A percentile compares a stretch with the other conserved stretches of the same genome.
Evolutionary conservation across 495 filamentous ascomycete genomes (phyloP).

Genomic region (Zalerion maritima): DNA sequence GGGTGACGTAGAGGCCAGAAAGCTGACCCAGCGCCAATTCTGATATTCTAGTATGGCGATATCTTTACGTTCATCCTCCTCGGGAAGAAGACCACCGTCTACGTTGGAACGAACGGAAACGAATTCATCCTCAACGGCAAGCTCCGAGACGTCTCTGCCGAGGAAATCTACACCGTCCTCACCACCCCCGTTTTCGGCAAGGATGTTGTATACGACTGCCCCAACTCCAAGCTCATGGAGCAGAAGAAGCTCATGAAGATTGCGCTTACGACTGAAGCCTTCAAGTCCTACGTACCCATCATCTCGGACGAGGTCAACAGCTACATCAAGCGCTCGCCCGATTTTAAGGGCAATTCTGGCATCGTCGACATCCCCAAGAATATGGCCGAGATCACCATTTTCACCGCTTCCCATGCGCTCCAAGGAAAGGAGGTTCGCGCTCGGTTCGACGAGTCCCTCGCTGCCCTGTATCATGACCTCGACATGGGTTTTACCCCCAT

Average conservation of each 20-base stretch:
- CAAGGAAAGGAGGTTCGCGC: slow-evolving; percentile 70
- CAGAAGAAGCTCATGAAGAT: slow-evolving; percentile 84
- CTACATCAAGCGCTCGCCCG: slow-evolving; percentile 48
- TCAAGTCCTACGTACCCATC: slow-evolving; percentile 62
- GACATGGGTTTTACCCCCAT: slow-evolving; percentile 73
- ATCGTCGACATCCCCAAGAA: slow-evolving; percentile 46
- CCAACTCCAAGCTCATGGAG: slow-evolving; percentile 74
- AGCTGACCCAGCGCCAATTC: slow-evolving; percentile 3
- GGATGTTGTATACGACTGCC: slow-evolving; percentile 79
- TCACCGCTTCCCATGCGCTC: slow-evolving; percentile 64
- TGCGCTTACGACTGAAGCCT: slow-evolving; percentile 61
- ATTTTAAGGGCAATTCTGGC: slow-evolving; percentile 54
- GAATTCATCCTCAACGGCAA: slow-evolving; percentile 82
- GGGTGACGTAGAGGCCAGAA: no score
- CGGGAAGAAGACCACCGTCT: slow-evolving; percentile 62
- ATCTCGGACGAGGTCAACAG: slow-evolving; percentile 60
- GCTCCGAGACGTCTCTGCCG: slow-evolving; percentile 63
- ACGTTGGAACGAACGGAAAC: slow-evolving; percentile 63
- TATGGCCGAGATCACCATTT: slow-evolving; percentile 78
- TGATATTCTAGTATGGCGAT: slow-evolving; percentile 50
- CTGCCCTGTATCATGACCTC: slow-evolving; percentile 65
- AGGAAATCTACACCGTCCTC: slow-evolving; percentile 67
- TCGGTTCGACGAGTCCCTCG: slow-evolving; percentile 58
- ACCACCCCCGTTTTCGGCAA: slow-evolving; percentile 78
- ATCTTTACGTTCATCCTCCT: slow-evolving; percentile 68